These are phyloP conservation scores for Arthrocladium fulminans DNA, from an alignment of 2,329 filamentous ascomycete genomes.

Conservation along the genomic window DNA sequence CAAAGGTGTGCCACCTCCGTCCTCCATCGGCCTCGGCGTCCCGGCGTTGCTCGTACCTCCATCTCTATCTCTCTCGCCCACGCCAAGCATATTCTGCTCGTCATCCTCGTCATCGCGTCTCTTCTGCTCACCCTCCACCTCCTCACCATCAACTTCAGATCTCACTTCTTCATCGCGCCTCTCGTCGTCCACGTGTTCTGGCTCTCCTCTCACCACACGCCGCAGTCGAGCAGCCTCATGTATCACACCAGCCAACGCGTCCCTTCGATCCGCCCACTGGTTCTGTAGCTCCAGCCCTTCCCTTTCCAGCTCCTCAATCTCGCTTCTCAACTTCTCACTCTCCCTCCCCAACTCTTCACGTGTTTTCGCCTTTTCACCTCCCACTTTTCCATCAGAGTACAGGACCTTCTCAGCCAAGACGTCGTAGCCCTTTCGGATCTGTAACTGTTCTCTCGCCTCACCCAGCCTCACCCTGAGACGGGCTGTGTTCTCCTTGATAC, in stretches of 20 bases:
- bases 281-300: slow-evolving; percentile 73
- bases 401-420: slow-evolving; percentile 73
- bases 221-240: slow-evolving; percentile 83
- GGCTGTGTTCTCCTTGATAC: slow-evolving; percentile 65
- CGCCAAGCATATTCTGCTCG: slow-evolving; percentile 42
- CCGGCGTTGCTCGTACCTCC: slow-evolving; percentile 41
- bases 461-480: slow-evolving; percentile 67
- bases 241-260: slow-evolving; percentile 81
- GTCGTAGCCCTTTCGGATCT: slow-evolving; percentile 76
- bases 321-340: slow-evolving; percentile 72
- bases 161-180: slow-evolving; percentile 73
- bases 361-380: slow-evolving; percentile 67
- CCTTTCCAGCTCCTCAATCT: slow-evolving; percentile 77
- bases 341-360: slow-evolving; percentile 74
- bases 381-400: slow-evolving; percentile 37
- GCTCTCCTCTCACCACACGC: slow-evolving; percentile 82
- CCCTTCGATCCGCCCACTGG: slow-evolving; percentile 75
- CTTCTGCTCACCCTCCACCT: slow-evolving; percentile 40
- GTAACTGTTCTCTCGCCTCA: slow-evolving; percentile 63
- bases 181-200: slow-evolving; percentile 32
- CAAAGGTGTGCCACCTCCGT: slow-evolving; percentile 29
- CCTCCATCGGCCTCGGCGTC: slow-evolving; percentile 42
- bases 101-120: slow-evolving; percentile 39
- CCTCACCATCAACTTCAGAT: slow-evolving; percentile 57
- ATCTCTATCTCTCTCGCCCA: slow-evolving; percentile 28